These are phyloP conservation scores for Daldinia decipiens DNA, from an alignment of 495 filamentous ascomycete species.

Conservation along the genomic window DNA sequence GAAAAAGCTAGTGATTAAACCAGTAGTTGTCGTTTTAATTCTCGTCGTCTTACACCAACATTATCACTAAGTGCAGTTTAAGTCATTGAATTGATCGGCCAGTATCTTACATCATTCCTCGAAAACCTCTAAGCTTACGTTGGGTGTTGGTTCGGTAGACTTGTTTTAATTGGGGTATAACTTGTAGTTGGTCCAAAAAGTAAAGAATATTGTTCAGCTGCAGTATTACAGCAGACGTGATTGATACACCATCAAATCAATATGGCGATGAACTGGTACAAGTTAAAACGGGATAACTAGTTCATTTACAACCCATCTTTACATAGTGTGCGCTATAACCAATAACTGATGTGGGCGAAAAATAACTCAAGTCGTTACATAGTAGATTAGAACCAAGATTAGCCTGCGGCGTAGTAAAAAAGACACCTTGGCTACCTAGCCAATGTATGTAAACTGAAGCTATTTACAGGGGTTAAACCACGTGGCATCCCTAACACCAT, in stretches of 20 bases:
- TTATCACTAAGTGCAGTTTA: background rate
- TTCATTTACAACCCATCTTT: background rate
- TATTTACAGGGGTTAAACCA: slow-evolving; percentile 2
- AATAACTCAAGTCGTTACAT: background rate
- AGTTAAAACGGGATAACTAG: background rate
- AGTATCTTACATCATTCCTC: background rate
- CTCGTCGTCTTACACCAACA: background rate
- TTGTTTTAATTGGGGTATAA: background rate
- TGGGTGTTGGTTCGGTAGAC: background rate
- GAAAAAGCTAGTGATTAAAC: background rate
- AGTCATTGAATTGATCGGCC: background rate
- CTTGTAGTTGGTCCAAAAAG: background rate
- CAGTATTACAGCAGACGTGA: background rate
- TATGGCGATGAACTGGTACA: background rate
- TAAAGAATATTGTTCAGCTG: background rate
- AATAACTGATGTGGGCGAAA: background rate
- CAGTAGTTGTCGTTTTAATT: background rate
- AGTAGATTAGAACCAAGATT: background rate
- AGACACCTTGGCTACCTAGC: background rate
- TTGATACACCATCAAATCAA: background rate
- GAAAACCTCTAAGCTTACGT: background rate
- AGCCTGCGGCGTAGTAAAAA: background rate
- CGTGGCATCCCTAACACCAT: background rate
- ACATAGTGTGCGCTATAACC: background rate
- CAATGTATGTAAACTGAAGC: slow-evolving; percentile 7